Base-by-base conservation (phyloP, 2,329 filamentous ascomycete species). In the Stachybotrys echinatus region DNA sequence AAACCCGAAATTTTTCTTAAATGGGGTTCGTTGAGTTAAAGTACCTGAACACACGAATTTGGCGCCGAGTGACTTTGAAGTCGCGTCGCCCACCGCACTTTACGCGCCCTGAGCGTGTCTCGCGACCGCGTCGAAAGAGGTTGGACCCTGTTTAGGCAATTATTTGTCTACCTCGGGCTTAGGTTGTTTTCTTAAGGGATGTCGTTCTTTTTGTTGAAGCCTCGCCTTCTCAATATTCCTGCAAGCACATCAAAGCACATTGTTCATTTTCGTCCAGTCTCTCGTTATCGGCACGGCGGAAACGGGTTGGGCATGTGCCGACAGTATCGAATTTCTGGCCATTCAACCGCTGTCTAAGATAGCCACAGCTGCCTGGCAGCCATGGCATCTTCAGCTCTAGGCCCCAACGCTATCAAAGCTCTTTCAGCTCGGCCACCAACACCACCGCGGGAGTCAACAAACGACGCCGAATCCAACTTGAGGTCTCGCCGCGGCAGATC, bases 341-440 rank as follows among this genome's bases (percentile, higher is more conserved):
- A 54, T 56, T 55, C 57, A 48, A 52, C 58, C 60, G 66, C 64
- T 66, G 61, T 68, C 60, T n/a, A 65, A 70, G 69, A 68, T 69
- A 59, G 69, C 65, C 65, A 50, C 56, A 55, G 67, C 66, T 67
- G 68, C 66, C 60, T 64, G 51, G 61, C 64, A 65, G 67, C 61
- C 65, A 71, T 71, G 66, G 66, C 68, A 69, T 71, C 68, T 70
- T 66, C 67, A 66, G 67, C 64, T 55, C 53, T 61, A 64, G 65
- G 63, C 57, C 55, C 64, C 53, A 59, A 53, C 27, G 47, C 73
- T 59, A 69, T 84, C 58, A 76, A 81, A 54, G 72, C 74, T 50
- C 70, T 84, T 48, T 72, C 76, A 54, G 66, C 79, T 53, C 77
- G 82, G 65, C 84, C 84, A 22, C 84, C 84, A n/a, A 88, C 84